Conservation (phyloP, 495 filamentous ascomycete genomes). For the Sphaerosporella brunnea region DNA sequence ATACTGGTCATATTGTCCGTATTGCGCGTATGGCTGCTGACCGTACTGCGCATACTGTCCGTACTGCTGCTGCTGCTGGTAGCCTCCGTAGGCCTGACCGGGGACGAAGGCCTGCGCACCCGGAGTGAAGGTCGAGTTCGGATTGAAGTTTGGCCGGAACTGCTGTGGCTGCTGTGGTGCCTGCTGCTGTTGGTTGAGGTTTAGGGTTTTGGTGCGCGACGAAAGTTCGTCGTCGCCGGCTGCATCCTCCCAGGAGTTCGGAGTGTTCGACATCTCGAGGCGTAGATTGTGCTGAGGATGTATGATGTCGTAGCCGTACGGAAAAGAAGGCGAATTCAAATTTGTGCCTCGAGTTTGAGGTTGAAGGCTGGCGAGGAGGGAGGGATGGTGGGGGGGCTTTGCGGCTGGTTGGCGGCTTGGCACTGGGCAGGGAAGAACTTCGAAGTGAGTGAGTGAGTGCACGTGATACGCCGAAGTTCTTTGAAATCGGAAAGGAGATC, state of each 20-base stretch:
- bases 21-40: conserved; percentile 22
- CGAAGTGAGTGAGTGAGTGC: too few relatives aligned
- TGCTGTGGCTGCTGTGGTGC: conserved; percentile 25
- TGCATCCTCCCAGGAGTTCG: conserved; percentile 93
- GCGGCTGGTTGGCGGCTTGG: too few relatives aligned
- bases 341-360: too few relatives aligned
- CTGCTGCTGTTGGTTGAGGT: conserved; percentile 47
- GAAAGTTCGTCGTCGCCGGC: conserved; percentile 70
- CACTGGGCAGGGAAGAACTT: too few relatives aligned
- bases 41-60: conserved; percentile 27
- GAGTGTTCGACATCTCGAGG: conserved; percentile 26
- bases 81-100: conserved; percentile 40
- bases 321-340: too few relatives aligned
- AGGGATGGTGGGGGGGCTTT: too few relatives aligned
- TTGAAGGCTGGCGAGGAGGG: too few relatives aligned
- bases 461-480: too few relatives aligned
- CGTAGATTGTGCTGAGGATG: too few relatives aligned
- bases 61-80: conserved; percentile 36
- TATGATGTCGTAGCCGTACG: too few relatives aligned
- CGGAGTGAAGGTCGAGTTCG: conserved; percentile 66
- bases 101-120: conserved; percentile 61
- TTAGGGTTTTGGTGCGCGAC: conserved; percentile 50
- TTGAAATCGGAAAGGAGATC: too few relatives aligned
- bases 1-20: conserved; percentile 26
- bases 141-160: conserved; percentile 38